These are phyloP conservation scores for Pseudozyma pruni DNA, from an alignment of 1,284 basidiomycete genomes.

Conservation along the genomic window DNA sequence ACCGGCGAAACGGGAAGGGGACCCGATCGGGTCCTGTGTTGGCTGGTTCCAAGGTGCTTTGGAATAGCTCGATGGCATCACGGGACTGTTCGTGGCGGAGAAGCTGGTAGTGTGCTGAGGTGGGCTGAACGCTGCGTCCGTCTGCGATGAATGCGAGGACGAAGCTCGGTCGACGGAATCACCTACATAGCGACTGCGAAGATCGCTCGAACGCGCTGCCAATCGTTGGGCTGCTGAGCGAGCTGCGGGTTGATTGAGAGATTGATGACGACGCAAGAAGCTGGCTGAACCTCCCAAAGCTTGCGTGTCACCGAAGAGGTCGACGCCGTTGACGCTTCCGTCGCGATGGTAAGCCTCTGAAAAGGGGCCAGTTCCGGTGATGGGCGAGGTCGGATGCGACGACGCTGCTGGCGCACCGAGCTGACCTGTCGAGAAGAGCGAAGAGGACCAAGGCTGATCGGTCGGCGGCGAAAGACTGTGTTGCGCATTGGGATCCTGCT, in stretches of 20 bases:
- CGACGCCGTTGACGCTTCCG: slow-evolving; percentile 22
- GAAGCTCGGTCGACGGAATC: slow-evolving; percentile 8
- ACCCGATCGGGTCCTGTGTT: slow-evolving; percentile 35
- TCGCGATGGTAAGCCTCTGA: slow-evolving; percentile 9
- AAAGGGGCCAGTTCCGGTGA: slow-evolving; percentile 20
- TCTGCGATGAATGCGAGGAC: slow-evolving; percentile 20
- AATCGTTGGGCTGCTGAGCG: slow-evolving; percentile 31
- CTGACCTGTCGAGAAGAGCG: slow-evolving; percentile 23
- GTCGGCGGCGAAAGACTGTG: slow-evolving; percentile 14
- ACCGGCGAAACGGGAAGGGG: slow-evolving; percentile 45
- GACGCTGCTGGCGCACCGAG: slow-evolving; percentile 11
- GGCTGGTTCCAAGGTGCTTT: slow-evolving; percentile 42
- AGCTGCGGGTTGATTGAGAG: slow-evolving; percentile 54
- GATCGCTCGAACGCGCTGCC: slow-evolving; percentile 30
- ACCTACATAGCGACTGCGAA: slow-evolving; percentile 12
- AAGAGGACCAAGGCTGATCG: slow-evolving; percentile 36
- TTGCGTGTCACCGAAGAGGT: slow-evolving; percentile 30
- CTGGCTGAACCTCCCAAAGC: slow-evolving; percentile 16
- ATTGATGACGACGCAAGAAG: slow-evolving; percentile 53
- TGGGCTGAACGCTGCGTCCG: slow-evolving; percentile 36
- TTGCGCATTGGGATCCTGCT: slow-evolving; percentile 23
- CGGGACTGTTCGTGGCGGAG: slow-evolving; percentile 33
- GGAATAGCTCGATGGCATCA: slow-evolving; percentile 32
- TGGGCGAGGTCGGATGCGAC: slow-evolving; percentile 32
- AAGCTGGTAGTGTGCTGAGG: slow-evolving; percentile 31